Conservation (phyloP, 768 basidiomycete genomes). For the Boletus patriciae region DNA sequence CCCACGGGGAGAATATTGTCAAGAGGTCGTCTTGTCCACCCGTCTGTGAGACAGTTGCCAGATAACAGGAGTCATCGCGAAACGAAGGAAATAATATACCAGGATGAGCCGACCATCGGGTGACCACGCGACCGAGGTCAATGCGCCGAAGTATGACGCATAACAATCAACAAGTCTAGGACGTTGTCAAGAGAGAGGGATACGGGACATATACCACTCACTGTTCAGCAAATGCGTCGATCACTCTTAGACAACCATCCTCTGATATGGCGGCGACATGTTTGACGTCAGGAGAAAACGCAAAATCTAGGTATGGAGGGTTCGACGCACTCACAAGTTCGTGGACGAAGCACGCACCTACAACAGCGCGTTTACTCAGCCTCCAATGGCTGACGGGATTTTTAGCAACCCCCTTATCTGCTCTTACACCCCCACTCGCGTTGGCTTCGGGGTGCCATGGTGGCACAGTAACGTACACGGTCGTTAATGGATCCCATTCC, state of each 20-base stretch:
- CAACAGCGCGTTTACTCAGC: slow-evolving; percentile 66
- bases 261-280: slow-evolving; percentile 89
- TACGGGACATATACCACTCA: slow-evolving; percentile 36
- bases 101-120: slow-evolving; percentile 93
- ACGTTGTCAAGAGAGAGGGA: slow-evolving; percentile 1
- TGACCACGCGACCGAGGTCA: slow-evolving; percentile 92
- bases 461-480: slow-evolving; percentile 77
- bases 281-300: slow-evolving; percentile 91
- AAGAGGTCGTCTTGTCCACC: slow-evolving; percentile 97
- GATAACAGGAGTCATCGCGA: not conserved
- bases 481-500: slow-evolving; percentile 77
- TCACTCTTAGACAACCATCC: slow-evolving; percentile 87
- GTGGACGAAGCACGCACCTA: slow-evolving; percentile 50
- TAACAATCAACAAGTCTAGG: slow-evolving; percentile 88
- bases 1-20: slow-evolving; percentile 93
- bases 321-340: not conserved
- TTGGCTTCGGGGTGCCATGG: slow-evolving; percentile 75
- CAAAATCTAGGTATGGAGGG: slow-evolving; percentile 59
- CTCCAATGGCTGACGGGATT: slow-evolving; percentile 94
- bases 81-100: slow-evolving; percentile 37
- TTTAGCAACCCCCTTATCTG: slow-evolving; percentile 70
- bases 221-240: slow-evolving; percentile 87
- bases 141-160: slow-evolving; percentile 89
- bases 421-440: slow-evolving; percentile 32
- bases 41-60: slow-evolving; percentile 49